A percentile compares a stretch with the other conserved stretches of the same genome.
These are phyloP conservation scores for Davidsoniella virescens DNA, from an alignment of 2,329 filamentous ascomycete genomes.

Conservation along the genomic window DNA sequence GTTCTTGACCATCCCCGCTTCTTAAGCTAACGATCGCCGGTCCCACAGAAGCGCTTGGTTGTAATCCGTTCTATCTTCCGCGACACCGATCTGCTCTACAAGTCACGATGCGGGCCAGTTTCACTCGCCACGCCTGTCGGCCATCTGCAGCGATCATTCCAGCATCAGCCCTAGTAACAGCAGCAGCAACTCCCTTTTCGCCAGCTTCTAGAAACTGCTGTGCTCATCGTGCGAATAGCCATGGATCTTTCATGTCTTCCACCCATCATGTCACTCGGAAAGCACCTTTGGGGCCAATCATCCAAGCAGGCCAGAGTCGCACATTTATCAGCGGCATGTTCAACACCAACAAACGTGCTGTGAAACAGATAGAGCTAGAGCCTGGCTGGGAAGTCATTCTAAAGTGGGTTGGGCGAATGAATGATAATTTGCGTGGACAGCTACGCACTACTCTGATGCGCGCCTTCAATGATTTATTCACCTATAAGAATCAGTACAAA, in stretches of 20 bases:
- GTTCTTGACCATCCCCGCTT: neutral
- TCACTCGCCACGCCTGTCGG: constrained; percentile 29
- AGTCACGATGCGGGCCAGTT: constrained; percentile 27
- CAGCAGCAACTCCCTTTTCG: neutral
- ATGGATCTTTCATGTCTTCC: too few species aligned
- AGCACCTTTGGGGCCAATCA: too few species aligned
- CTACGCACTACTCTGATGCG: constrained; percentile 42
- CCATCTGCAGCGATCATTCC: constrained; percentile 14
- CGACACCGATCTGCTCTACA: neutral
- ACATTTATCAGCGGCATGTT: too few species aligned
- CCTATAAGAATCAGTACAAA: constrained; percentile 31
- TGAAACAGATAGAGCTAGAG: constrained; percentile 31
- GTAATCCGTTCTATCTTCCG: neutral
- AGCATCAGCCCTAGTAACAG: constrained; percentile 4
- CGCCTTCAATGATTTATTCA: constrained; percentile 50
- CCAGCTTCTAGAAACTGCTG: too few species aligned
- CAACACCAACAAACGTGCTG: too few species aligned
- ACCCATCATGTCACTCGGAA: too few species aligned
- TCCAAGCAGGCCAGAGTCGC: too few species aligned
- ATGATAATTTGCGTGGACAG: constrained; percentile 49
- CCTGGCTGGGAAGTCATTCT: constrained; percentile 59
- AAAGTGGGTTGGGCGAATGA: constrained; percentile 46
- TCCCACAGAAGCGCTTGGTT: neutral
- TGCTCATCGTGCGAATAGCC: too few species aligned
- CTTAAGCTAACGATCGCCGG: neutral